Evolutionary conservation across 1,284 basidiomycete genomes (phyloP), one percentile per base, ranked within the genome.

Genomic region (Marasmius fiardii): DNA sequence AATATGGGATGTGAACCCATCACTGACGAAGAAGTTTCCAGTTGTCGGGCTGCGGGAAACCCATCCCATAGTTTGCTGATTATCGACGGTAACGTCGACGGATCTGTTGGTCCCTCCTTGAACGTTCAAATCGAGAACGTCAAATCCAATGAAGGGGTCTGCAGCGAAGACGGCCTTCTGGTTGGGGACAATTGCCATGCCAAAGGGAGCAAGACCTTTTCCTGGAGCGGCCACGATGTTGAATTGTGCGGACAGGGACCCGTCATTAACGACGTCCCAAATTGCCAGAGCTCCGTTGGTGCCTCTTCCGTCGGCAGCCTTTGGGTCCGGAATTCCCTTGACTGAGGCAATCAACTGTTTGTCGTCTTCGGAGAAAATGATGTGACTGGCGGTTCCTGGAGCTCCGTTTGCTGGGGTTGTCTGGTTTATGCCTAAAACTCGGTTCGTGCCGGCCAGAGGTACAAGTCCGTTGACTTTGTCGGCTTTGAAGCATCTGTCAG

Each of bases 341-440:
- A 72, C 67, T 52, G 70, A 65, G 8, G 63, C 70, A 43, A 71
- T 56, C 26, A 74, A 63, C 43, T 68, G 62, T 54, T 60, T 64
- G 54, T 61, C 64, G 58, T 69, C 67, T 50, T 68, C 63, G 43
- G 60, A 67, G 64, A 73, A 73, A 47, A 71, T 43, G 53, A 73
- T 52, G 28, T 73, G 68, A 53, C 64, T 66, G 35, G 63, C 64
- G n/a, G 66, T 68, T 39, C 64, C 65, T 5, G 69, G 65, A 12
- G 71, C 37, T 26, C 55, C 55, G 10, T 39, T 52, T 24, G 55
- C 55, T 4, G 55, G 65, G 2, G 77, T 79, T 1, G 77, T 76
- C 64, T 78, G 74, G 60, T 75, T 76, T 48, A 80, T 65, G 12
- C 63, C 63, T 50, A 79, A 67, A 16, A 68, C 65, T 12, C 78